Evolutionary conservation across 2,329 filamentous ascomycete species (phyloP), one percentile per base, ranked within the genome.

Genomic region (Cryphonectria naterciae): DNA sequence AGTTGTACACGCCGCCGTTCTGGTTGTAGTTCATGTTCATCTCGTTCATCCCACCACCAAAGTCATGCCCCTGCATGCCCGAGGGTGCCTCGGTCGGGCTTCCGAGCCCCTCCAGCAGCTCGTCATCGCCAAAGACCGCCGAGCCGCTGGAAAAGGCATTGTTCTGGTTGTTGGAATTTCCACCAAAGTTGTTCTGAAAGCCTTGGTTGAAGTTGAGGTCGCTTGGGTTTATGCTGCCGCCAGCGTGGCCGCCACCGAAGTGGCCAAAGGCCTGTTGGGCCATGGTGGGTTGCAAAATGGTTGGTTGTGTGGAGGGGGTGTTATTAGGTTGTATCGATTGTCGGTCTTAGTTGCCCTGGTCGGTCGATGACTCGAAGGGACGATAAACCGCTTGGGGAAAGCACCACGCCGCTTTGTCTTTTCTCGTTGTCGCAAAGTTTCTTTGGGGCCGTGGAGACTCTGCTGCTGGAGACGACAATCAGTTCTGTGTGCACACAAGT

Each of bases 81-180:
- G 83, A 77, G 75, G 88, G 86, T 49, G 78, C 78, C 61, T 88
- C 87, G 41, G 86, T 83, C 41, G 88, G 85, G 75, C 85, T 86
- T 60, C 83, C 86, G 11, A 95, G 85, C 49, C 88, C 88, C 74
- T 97, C 95, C 63, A 95, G 86, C 63, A 98, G 85, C 79, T 98
- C 95, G 74, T 98, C 95, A 74, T 97, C 95, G 73, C 89, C 91
- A 75, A 97, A 95, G 56, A 92, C 87, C 15, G 93, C 92, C 72
- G 91, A 92, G 71, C 92, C 92, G 75, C 90, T 91, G 62, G 92
- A 91, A 83, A 94, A 97, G 79, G 88, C 91, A 70, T 89, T 91
- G 43, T 88, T 86, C 74, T 90, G 85, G 78, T 88, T 91, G 77
- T 81, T 84, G 35, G 83, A 83, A 74, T 83, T 83, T 35, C 86